Evolutionary conservation across 75 land plant species (phyloP).

Genomic region (Larix kaempferi): DNA sequence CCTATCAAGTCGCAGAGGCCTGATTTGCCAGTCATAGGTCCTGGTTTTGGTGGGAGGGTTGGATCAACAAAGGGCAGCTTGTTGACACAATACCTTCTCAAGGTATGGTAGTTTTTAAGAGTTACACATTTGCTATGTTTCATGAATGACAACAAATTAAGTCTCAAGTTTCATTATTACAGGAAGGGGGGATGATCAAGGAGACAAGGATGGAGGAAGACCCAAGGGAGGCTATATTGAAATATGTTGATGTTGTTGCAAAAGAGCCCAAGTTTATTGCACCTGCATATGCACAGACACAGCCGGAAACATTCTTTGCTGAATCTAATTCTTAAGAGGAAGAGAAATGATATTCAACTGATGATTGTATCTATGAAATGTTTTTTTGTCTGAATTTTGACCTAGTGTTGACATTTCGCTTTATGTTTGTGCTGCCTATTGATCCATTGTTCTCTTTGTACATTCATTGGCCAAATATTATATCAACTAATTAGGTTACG

Average conservation of each 20-base stretch:
- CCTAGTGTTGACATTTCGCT: no score
- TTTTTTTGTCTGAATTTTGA: no score
- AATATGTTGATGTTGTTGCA: constrained; percentile 92
- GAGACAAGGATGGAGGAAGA: constrained; percentile 99
- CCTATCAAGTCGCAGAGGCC: constrained; percentile 92
- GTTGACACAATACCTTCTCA: constrained; percentile 90
- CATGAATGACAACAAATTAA: neutral
- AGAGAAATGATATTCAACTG: constrained; percentile 26
- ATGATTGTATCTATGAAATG: no score
- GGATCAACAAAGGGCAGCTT: constrained; percentile 94
- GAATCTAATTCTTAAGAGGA: constrained; percentile 93
- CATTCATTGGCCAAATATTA: no score
- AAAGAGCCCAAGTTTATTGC: constrained; percentile 94
- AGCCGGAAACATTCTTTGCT: constrained; percentile 84
- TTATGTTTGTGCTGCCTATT: no score
- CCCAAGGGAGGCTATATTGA: constrained; percentile 96
- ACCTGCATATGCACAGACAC: constrained; percentile 98
- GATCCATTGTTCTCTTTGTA: no score
- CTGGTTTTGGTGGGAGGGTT: constrained; percentile 95
- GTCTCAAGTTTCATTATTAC: constrained; percentile 15
- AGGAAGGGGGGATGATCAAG: constrained; percentile 97
- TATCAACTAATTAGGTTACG: no score
- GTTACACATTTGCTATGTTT: neutral
- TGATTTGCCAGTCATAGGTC: constrained; percentile 90
- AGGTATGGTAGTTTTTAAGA: constrained; percentile 41